Evolutionary conservation across 139 green algal species (phyloP).

Genomic region (Ulvella scutata): DNA sequence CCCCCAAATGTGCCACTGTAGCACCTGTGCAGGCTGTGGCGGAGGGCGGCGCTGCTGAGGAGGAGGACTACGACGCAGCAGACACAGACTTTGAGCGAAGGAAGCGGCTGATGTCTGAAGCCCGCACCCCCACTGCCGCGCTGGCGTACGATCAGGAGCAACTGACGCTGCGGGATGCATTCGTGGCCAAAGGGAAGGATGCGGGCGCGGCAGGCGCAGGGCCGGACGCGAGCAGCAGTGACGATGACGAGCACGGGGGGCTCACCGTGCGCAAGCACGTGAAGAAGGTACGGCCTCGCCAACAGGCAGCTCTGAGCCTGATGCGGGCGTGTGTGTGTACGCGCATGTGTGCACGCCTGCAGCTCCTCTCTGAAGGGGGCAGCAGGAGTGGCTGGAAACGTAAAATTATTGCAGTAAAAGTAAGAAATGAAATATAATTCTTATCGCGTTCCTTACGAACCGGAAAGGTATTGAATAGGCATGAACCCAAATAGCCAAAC

Average conservation of each 20-base stretch:
- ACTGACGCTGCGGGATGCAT: constrained; percentile 41
- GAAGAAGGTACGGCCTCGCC: too few relatives aligned
- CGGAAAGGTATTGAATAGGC: too few relatives aligned
- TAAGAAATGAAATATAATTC: too few relatives aligned
- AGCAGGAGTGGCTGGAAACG: too few relatives aligned
- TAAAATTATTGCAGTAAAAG: too few relatives aligned
- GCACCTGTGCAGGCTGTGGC: constrained; percentile 49
- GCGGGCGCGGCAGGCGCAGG: neutral
- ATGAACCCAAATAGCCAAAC: too few relatives aligned
- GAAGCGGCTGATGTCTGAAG: neutral
- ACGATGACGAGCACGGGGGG: neutral
- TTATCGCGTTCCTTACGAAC: too few relatives aligned
- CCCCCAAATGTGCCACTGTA: too few relatives aligned
- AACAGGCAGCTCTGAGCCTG: too few relatives aligned
- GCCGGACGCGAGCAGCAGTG: constrained; percentile 11
- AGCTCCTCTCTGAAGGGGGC: too few relatives aligned
- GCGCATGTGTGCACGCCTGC: too few relatives aligned
- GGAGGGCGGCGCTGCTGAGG: constrained; percentile 15
- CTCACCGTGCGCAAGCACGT: neutral
- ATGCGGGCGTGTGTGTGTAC: too few relatives aligned
- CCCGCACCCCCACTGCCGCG: neutral
- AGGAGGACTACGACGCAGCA: constrained; percentile 8
- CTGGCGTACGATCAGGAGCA: constrained; percentile 63
- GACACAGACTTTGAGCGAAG: neutral
- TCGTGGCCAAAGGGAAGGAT: constrained; percentile 22